phyloP scores from a whole-genome alignment of 352 stramenopile species.

The Bremia lactucae region DNA sequence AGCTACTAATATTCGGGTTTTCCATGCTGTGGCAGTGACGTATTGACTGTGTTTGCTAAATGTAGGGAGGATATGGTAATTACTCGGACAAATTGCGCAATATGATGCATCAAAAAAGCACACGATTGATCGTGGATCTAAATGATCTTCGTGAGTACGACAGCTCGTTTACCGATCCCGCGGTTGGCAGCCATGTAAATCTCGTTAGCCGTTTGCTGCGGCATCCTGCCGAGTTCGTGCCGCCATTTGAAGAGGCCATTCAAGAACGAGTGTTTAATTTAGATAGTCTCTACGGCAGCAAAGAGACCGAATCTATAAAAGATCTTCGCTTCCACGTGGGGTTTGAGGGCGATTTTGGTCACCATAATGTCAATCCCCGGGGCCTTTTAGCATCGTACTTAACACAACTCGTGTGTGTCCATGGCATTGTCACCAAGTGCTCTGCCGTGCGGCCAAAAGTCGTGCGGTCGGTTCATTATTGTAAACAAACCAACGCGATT shows the following conservation, averaged over 20 bases:
- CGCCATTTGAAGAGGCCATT: conserved; percentile 72
- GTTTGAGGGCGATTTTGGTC: conserved; percentile 90
- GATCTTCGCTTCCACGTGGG: conserved; percentile 83
- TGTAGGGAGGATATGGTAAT: conserved; percentile 58
- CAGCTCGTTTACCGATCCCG: conserved; percentile 59
- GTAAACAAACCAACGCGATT: conserved; percentile 90
- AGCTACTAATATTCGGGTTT: background rate
- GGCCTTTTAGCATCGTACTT: conserved; percentile 86
- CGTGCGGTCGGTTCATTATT: conserved; percentile 96
- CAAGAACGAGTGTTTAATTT: conserved; percentile 77
- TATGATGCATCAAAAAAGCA: conserved; percentile 70
- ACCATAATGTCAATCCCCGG: conserved; percentile 89
- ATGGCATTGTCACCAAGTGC: conserved; percentile 98
- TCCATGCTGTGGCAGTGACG: background rate
- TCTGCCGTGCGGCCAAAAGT: conserved; percentile 96
- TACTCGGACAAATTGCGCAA: conserved; percentile 71
- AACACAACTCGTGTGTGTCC: conserved; percentile 94
- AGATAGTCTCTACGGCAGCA: conserved; percentile 71
- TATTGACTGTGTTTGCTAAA: no score
- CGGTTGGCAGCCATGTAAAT: conserved; percentile 50
- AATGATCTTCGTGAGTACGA: conserved; percentile 88
- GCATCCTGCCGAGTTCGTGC: conserved; percentile 77
- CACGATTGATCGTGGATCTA: conserved; percentile 79
- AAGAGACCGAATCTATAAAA: conserved; percentile 54
- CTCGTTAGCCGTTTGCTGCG: conserved; percentile 61